Evolutionary conservation across 139 green algal genomes (phyloP).

Genomic region (Chlamydomonas sphaeroides): DNA sequence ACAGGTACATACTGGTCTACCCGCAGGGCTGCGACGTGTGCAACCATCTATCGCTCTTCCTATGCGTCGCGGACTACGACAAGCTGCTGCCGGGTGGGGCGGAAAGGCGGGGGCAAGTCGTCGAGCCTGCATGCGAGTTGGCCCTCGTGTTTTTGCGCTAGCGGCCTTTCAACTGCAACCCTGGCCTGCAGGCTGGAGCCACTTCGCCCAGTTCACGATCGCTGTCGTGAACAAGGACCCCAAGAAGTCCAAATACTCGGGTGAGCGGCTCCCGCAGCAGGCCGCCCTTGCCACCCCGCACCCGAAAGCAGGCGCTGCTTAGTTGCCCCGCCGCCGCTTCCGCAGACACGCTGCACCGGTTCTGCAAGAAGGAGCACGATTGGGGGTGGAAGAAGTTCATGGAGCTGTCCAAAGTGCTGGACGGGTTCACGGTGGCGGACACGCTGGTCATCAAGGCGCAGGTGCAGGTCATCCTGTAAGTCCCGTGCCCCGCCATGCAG

Average conservation of each 20-base stretch:
- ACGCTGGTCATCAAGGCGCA: constrained; percentile 98
- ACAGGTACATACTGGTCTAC: constrained; percentile 98
- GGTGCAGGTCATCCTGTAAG: constrained; percentile 86
- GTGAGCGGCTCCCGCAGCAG: too few relatives aligned
- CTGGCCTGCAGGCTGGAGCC: constrained; percentile 86
- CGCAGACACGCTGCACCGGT: constrained; percentile 96
- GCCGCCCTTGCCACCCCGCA: too few relatives aligned
- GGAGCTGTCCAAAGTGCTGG: constrained; percentile 83
- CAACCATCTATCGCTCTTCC: constrained; percentile 98
- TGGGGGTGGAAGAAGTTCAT: constrained; percentile 99
- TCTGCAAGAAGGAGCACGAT: constrained; percentile 99
- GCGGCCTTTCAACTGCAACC: too few relatives aligned
- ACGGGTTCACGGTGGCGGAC: constrained; percentile 94
- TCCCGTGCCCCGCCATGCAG: too few relatives aligned
- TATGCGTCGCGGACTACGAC: constrained; percentile 99
- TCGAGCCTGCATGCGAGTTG: too few relatives aligned
- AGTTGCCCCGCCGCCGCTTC: background rate
- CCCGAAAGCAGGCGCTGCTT: too few relatives aligned
- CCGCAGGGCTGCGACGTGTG: constrained; percentile 97
- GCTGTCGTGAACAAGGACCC: constrained; percentile 98
- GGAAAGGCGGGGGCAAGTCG: too few relatives aligned
- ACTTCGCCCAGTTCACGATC: constrained; percentile 99
- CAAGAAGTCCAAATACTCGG: constrained; percentile 97
- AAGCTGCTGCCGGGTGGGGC: constrained; percentile 93
- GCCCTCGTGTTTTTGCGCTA: background rate